A percentile compares a stretch with the other conserved stretches of the same genome.
phyloP scores from a whole-genome alignment of 169 alveolate species.

The Cryptosporidium felis region DNA sequence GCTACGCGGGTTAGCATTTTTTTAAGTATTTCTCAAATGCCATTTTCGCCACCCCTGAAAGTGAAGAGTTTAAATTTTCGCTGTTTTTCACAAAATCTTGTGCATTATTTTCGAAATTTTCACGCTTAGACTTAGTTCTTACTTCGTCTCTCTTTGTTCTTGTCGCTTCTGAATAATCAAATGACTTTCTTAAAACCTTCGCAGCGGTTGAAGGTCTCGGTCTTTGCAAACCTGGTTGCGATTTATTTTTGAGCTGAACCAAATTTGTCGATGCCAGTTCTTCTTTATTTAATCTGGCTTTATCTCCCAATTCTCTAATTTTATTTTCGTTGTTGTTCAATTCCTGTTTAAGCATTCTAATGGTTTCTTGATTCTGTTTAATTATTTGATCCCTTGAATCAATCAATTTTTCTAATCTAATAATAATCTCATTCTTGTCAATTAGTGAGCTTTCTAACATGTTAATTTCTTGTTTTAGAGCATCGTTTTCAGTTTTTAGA shows the following conservation, averaged over 20 bases:
- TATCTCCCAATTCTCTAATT: neutral
- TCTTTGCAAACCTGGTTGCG: neutral
- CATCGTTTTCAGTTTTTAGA: neutral
- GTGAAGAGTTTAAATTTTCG: neutral
- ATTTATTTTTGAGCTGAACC: neutral
- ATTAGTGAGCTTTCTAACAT: constrained; percentile 12
- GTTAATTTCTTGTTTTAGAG: constrained; percentile 19
- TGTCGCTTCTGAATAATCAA: too few relatives aligned
- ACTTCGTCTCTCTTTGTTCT: too few relatives aligned
- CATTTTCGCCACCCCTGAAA: constrained; percentile 60
- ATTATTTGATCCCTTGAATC: constrained; percentile 57
- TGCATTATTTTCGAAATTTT: too few relatives aligned
- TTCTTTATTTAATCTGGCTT: neutral
- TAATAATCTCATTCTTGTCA: constrained; percentile 41
- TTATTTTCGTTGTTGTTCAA: neutral
- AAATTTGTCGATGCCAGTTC: neutral
- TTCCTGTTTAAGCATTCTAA: constrained; percentile 2
- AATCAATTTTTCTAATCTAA: constrained; percentile 38
- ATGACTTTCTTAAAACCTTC: too few relatives aligned
- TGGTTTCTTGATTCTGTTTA: constrained; percentile 49
- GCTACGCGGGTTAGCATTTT: neutral
- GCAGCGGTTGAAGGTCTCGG: constrained; percentile 38
- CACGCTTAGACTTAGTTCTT: too few relatives aligned
- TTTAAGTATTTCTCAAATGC: constrained; percentile 45
- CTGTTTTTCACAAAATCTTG: too few relatives aligned